Evolutionary conservation across 2,329 filamentous ascomycete species (phyloP).

Genomic region (Helotiales sp.): DNA sequence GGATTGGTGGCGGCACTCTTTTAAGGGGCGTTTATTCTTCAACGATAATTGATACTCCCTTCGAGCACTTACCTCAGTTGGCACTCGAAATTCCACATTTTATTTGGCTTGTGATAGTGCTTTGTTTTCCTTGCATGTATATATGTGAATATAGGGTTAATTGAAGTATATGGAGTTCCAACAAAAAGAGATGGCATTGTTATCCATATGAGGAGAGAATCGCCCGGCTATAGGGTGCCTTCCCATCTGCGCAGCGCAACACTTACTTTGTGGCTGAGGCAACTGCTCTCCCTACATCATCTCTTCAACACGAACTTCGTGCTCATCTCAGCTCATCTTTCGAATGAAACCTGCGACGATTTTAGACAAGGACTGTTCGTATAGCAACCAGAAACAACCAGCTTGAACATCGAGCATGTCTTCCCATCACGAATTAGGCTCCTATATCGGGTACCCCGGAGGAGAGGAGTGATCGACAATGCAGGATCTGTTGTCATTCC

Average conservation of each 20-base stretch:
- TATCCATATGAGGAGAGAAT: neutral
- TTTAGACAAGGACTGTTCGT: neutral
- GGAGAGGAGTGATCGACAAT: too few species aligned
- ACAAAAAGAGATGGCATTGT: neutral
- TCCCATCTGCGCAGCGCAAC: neutral
- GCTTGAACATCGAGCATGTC: neutral
- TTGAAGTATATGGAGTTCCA: neutral
- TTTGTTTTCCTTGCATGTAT: neutral
- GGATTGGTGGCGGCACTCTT: neutral
- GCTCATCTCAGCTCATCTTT: neutral
- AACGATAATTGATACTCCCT: slow-evolving; percentile 1
- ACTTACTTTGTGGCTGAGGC: neutral
- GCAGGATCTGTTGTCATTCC: neutral
- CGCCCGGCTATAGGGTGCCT: neutral
- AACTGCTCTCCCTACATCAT: neutral
- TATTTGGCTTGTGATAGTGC: neutral
- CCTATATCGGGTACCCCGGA: neutral
- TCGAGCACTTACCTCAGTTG: neutral
- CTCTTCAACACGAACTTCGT: neutral
- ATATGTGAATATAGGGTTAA: neutral
- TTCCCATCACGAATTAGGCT: too few species aligned
- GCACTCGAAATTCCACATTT: neutral
- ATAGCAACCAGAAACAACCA: neutral
- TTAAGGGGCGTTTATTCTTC: slow-evolving; percentile 11
- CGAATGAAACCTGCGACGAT: neutral